Evolutionary conservation across 2,329 filamentous ascomycete genomes (phyloP).

Genomic region (Huntiella savannae): DNA sequence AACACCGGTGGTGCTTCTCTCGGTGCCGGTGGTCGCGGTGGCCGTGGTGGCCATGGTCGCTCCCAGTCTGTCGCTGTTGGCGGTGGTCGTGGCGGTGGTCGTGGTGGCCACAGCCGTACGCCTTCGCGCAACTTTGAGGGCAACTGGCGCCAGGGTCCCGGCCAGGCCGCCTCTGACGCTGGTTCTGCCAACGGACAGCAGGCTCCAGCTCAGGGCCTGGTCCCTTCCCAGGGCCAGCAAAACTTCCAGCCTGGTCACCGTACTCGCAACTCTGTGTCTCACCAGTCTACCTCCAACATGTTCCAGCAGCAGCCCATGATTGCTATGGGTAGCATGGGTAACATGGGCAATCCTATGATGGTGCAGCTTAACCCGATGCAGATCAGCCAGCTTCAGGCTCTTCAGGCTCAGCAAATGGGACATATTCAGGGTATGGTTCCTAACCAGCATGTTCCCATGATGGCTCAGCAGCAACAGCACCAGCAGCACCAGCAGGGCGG

Average conservation of each 20-base stretch:
- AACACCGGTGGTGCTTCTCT: conserved; percentile 22
- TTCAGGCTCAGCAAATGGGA: conserved; percentile 62
- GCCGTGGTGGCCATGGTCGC: conserved; percentile 46
- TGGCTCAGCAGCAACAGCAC: conserved; percentile 47
- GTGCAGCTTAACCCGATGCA: conserved; percentile 79
- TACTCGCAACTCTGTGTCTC: conserved; percentile 59
- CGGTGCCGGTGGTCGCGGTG: conserved; percentile 23
- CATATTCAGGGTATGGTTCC: conserved; percentile 41
- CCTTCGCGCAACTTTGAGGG: conserved; percentile 89
- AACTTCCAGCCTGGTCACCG: conserved; percentile 89
- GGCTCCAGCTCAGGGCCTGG: conserved; percentile 35
- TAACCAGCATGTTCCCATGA: conserved; percentile 20
- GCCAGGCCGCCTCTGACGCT: conserved; percentile 14
- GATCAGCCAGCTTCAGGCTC: conserved; percentile 73
- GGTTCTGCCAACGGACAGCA: conserved; percentile 3
- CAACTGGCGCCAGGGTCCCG: conserved; percentile 69
- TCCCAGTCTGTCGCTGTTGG: conserved; percentile 83
- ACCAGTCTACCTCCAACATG: conserved; percentile 53
- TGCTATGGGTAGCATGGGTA: conserved; percentile 69
- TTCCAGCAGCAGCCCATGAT: conserved; percentile 85
- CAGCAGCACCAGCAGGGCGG: conserved; percentile 44
- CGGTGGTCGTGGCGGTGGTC: conserved; percentile 41
- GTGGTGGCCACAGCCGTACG: conserved; percentile 53
- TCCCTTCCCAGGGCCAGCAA: conserved; percentile 39
- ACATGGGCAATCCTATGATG: conserved; percentile 44